Conservation (phyloP, 78 protist genomes). For the Speleostelium caveatum region DNA sequence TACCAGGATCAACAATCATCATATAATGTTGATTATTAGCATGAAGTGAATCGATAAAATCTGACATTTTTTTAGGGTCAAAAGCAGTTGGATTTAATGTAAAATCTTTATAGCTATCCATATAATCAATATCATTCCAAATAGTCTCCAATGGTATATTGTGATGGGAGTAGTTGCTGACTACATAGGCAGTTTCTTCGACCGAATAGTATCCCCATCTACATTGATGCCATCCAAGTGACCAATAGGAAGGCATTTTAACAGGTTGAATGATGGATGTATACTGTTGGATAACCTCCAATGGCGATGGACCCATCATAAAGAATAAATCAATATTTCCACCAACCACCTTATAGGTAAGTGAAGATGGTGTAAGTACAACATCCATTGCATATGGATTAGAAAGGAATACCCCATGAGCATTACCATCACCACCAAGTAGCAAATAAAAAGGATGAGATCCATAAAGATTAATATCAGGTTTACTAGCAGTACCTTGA, state of each 20-base stretch:
- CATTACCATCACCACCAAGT: constrained; percentile 27
- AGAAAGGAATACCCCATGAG: constrained; percentile 83
- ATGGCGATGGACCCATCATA: constrained; percentile 84
- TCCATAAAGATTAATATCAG: constrained; percentile 84
- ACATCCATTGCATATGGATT: constrained; percentile 87
- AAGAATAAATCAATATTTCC: constrained; percentile 88
- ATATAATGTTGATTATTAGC: constrained; percentile 81
- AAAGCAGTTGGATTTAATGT: constrained; percentile 84
- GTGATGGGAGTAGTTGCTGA: constrained; percentile 21
- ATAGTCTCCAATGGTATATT: constrained; percentile 85
- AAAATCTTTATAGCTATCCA: constrained; percentile 79
- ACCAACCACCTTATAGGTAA: constrained; percentile 79
- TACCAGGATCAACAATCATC: constrained; percentile 90
- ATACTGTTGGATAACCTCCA: constrained; percentile 75
- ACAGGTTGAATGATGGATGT: constrained; percentile 82
- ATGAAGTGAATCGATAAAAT: constrained; percentile 65
- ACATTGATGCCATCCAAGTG: constrained; percentile 89
- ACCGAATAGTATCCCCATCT: constrained; percentile 87
- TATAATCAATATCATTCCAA: constrained; percentile 90
- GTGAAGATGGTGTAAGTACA: not conserved
- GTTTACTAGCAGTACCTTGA: constrained; percentile 58
- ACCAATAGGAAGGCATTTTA: constrained; percentile 86
- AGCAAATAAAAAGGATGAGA: constrained; percentile 88
- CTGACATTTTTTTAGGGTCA: constrained; percentile 36
- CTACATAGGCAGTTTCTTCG: constrained; percentile 72